Conservation (phyloP, 306 rosid genomes). For the Oxytropis ochrocephala region DNA sequence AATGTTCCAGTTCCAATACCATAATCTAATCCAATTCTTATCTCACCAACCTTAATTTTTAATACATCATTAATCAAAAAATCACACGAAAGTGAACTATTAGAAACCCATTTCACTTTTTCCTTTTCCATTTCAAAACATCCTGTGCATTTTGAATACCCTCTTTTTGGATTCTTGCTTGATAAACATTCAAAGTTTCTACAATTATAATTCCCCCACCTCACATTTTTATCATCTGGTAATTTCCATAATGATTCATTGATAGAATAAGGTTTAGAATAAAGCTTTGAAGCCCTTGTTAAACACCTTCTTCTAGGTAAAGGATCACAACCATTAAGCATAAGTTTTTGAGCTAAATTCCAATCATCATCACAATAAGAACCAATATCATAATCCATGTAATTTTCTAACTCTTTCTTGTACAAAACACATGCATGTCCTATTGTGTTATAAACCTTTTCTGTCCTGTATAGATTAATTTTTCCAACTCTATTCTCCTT, state of each 20-base stretch:
- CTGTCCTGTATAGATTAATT: slow-evolving; percentile 51
- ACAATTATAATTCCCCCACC: slow-evolving; percentile 83
- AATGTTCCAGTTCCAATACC: slow-evolving; percentile 80
- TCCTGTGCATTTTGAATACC: slow-evolving; percentile 65
- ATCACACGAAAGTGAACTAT: slow-evolving; percentile 43
- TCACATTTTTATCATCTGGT: slow-evolving; percentile 74
- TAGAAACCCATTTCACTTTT: slow-evolving; percentile 71
- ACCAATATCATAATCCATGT: slow-evolving; percentile 89
- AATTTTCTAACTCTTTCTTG: slow-evolving; percentile 64
- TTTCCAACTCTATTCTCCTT: slow-evolving; percentile 64
- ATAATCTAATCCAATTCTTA: slow-evolving; percentile 78
- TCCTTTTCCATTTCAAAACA: slow-evolving; percentile 94
- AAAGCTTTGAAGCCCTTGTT: slow-evolving; percentile 77
- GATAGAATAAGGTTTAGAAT: slow-evolving; percentile 63
- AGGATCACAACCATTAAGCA: slow-evolving; percentile 92
- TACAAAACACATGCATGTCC: slow-evolving; percentile 81
- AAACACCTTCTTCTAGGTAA: slow-evolving; percentile 82
- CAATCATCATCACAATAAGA: slow-evolving; percentile 95
- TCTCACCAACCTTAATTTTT: slow-evolving; percentile 48
- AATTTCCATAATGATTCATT: slow-evolving; percentile 75
- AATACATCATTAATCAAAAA: slow-evolving; percentile 49
- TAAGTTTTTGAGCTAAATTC: slow-evolving; percentile 76
- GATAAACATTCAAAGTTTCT: slow-evolving; percentile 72
- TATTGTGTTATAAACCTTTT: slow-evolving; percentile 64
- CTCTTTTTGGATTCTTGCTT: slow-evolving; percentile 63